Evolutionary conservation across 768 basidiomycete genomes (phyloP).

Genomic region (Erythrobasidium yunnanense): DNA sequence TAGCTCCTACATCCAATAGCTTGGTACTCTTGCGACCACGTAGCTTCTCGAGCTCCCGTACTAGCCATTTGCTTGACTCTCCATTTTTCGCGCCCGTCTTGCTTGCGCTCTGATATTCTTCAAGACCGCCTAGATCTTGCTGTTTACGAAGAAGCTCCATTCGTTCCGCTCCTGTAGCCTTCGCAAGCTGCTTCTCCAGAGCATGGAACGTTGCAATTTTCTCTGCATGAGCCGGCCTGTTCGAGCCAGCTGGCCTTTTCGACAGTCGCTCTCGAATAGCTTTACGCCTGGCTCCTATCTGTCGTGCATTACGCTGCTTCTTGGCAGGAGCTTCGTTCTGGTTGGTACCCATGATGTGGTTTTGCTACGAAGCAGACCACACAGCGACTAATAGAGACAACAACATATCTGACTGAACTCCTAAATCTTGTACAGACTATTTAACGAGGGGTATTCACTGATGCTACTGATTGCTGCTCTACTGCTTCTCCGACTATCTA

Average conservation of each 20-base stretch:
- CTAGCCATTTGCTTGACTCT: slow-evolving; percentile 34
- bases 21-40: slow-evolving; percentile 25
- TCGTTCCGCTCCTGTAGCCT: slow-evolving; percentile 20
- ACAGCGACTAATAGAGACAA: no score
- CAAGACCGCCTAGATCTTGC: slow-evolving; percentile 32
- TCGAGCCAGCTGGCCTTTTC: neutral
- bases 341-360: neutral
- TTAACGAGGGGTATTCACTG: no score
- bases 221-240: neutral
- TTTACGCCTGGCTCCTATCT: neutral
- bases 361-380: no score
- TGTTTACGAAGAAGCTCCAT: slow-evolving; percentile 18
- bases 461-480: no score
- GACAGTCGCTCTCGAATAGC: neutral
- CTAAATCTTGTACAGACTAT: no score
- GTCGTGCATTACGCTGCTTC: neutral
- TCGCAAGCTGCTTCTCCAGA: slow-evolving; percentile 33
- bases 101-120: slow-evolving; percentile 34
- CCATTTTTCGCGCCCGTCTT: slow-evolving; percentile 33
- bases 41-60: slow-evolving; percentile 31
- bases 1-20: slow-evolving; percentile 20
- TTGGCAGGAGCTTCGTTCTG: neutral
- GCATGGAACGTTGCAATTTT: slow-evolving; percentile 33
- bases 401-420: no score
- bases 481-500: no score